Base-by-base conservation (phyloP, 306 rosid genomes). In the Vigna nakashimae region DNA sequence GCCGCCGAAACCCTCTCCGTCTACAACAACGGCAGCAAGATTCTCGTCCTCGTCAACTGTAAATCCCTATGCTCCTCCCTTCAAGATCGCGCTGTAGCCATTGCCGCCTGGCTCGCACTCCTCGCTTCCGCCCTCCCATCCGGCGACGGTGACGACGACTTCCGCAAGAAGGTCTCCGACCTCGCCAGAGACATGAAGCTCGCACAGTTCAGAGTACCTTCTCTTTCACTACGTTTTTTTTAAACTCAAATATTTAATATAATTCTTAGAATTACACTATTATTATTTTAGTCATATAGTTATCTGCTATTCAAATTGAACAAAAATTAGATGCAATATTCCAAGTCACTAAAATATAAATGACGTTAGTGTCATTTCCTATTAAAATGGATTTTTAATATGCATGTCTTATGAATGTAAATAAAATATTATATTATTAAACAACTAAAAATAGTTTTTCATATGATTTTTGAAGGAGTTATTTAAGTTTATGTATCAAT, bases 141-240 rank as follows among this genome's bases (percentile, higher is more conserved):
- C 50, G 28, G n/a, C 49, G 28, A n/a, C 12, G 9, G 17, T n/a
- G 28, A 64, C 30, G n/a, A 65, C n/a, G 51, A 18, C 51, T 51
- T 65, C 70, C 70, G 51, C n/a, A 38, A 38, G 32, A 38, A 65
- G 32, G 51, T 18, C n/a, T 17, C 65, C 57, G 89, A 81, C 77
- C 87, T 84, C 55, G 69, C 83, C 58, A 45, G 83, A 42, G 90
- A 89, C 74, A 89, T 86, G 89, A 86, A 89, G 73, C 89, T 74
- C 26, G 84, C 80, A 2, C 81, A 78, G 15, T 89, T 89, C 60
- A 76, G 57, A 43, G 92, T 89, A 82, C 6, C 24, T 68, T 66
- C 34, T 2, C 51, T 69, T 0, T 4, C 52, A 32, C 32, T 42
- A 9, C 46, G 4, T 51, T 1, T 22, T 53, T 51, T 5, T 51